Evolutionary conservation across 2,329 filamentous ascomycete genomes (phyloP).

Genomic region (Orbilia ellipsospora): DNA sequence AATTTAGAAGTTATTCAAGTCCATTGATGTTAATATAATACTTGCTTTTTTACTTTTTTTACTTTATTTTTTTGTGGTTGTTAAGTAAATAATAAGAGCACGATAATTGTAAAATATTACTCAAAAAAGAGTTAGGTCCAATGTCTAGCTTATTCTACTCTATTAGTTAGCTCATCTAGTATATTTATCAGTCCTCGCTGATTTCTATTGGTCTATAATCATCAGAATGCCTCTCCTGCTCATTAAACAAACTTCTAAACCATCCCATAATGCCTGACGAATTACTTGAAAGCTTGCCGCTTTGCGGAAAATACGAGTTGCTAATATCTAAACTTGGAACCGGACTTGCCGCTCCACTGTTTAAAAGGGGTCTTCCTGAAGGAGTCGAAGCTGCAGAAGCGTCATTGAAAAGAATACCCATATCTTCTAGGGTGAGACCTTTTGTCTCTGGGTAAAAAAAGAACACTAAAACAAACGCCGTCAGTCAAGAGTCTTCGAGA

Average conservation of each 20-base stretch:
- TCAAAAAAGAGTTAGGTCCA: background rate
- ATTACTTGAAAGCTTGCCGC: constrained; percentile 16
- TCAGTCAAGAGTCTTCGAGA: constrained; percentile 28
- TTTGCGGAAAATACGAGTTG: constrained; percentile 58
- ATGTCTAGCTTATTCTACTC: background rate
- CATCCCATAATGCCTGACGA: constrained; percentile 73
- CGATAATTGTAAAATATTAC: no score
- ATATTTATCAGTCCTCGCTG: constrained; percentile 56
- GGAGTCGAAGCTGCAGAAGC: constrained; percentile 61
- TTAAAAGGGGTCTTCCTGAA: constrained; percentile 59
- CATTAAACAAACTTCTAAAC: constrained; percentile 75
- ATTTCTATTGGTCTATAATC: constrained; percentile 63
- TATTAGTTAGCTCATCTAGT: background rate
- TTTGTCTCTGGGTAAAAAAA: constrained; percentile 98
- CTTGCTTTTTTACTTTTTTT: no score
- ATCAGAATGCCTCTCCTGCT: constrained; percentile 63
- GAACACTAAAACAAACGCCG: constrained; percentile 73
- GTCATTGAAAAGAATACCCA: constrained; percentile 94
- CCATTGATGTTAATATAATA: no score
- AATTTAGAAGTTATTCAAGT: background rate
- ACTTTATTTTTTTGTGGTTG: no score
- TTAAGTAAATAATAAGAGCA: no score
- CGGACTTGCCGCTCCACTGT: constrained; percentile 71
- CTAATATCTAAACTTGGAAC: constrained; percentile 87
- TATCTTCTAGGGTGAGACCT: constrained; percentile 93